phyloP scores from a whole-genome alignment of 768 basidiomycete genomes.

The Gymnopilus junonius region DNA sequence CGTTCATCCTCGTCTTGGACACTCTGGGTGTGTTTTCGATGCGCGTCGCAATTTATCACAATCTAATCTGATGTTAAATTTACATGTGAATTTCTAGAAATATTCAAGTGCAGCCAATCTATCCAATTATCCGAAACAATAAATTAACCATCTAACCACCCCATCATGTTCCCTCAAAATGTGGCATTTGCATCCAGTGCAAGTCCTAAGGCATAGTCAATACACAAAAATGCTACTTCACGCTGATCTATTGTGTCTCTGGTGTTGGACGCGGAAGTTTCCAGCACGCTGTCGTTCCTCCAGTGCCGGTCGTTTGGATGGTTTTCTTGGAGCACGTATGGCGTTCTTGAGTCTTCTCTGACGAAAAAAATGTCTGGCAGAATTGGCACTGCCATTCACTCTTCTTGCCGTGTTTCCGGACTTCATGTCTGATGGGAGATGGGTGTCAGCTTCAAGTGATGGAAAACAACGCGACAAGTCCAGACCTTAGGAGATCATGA shows the following conservation, averaged over 20 bases:
- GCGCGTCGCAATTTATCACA: too few species aligned
- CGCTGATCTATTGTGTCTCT: background rate
- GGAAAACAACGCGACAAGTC: background rate
- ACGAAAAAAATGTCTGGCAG: conserved; percentile 6
- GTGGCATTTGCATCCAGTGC: background rate
- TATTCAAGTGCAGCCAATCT: too few species aligned
- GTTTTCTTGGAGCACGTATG: conserved; percentile 1
- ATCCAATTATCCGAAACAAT: too few species aligned
- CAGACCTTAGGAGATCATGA: background rate
- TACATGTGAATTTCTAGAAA: too few species aligned
- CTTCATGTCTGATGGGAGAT: background rate
- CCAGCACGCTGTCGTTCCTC: background rate
- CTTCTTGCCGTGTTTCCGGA: conserved; percentile 1
- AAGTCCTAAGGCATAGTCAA: background rate
- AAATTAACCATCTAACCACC: too few species aligned
- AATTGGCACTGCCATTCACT: conserved; percentile 5
- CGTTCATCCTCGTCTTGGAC: too few species aligned
- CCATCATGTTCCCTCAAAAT: background rate
- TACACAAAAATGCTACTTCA: background rate
- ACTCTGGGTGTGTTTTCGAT: too few species aligned
- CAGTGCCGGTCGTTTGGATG: background rate
- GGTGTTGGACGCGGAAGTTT: background rate
- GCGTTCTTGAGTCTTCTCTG: conserved; percentile 2
- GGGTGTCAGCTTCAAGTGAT: background rate
- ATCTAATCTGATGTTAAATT: too few species aligned